Base-by-base conservation (phyloP, 2,329 filamentous ascomycete species). In the Trichoderma cornu-damae region DNA sequence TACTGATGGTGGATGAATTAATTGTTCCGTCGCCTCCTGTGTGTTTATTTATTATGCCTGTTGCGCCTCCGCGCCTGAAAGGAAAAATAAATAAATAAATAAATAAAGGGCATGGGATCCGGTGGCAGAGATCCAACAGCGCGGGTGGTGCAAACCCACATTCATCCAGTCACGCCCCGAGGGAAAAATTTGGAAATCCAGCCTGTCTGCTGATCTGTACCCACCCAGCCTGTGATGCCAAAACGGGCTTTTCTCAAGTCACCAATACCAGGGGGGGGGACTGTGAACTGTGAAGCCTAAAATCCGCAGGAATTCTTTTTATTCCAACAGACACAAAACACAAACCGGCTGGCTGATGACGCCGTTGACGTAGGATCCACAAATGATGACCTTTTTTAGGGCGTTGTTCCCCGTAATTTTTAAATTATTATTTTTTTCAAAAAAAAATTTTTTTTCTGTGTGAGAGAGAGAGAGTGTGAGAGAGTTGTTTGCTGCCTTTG, bases 111-210 rank as follows among this genome's bases (percentile, higher is more conserved):
- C n/a, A n/a, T n/a, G n/a, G 30, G 46, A 20, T 51, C 35, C 35
- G n/a, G 26, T 32, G 34, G 20, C n/a, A n/a, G 16, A 51, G 35
- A 40, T 40, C 24, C 20, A 49, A 24, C 30, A 37, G 32, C 47
- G 34, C 34, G 11, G 47, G n/a, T 4, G n/a, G 49, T 43, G 32
- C 49, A 37, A 38, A 18, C 47, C 47, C 34, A 50, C 42, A 49
- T 18, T 30, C 28, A 20, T 37, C 34, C 38, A 14, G 38, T 32
- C 26, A 43, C 18, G 38, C 28, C n/a, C 37, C 43, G 49, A 52
- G 49, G 49, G 49, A 52, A 52, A 52, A 52, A 52, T 52, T 43
- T 22, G 37, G 16, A 28, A 43, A 24, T 34, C 32, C 18, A 32
- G 35, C 22, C 26, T 34, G 37, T 22, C 11, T 52, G 37, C 49